A percentile compares a stretch with the other conserved stretches of the same genome.
These are phyloP conservation scores for Aspergillus persii DNA, from an alignment of 2,329 filamentous ascomycete genomes.

Conservation along the genomic window DNA sequence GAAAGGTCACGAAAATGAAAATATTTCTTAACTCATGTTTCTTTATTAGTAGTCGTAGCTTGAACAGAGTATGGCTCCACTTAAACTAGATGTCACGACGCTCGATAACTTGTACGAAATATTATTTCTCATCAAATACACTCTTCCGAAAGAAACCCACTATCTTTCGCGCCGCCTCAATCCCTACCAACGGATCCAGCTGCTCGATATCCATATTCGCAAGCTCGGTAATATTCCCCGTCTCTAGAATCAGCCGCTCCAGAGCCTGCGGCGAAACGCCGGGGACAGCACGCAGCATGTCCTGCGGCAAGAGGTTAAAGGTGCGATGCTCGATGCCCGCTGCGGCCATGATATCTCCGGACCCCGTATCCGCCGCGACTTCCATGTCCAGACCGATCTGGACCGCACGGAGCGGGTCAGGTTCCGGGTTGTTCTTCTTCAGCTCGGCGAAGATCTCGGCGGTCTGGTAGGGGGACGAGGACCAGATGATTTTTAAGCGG, in stretches of 20 bases:
- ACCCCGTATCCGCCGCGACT: conserved; percentile 22
- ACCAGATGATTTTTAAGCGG: conserved; percentile 88
- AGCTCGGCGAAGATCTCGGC: conserved; percentile 94
- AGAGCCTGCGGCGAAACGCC: conserved; percentile 80
- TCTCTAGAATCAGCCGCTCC: conserved; percentile 67
- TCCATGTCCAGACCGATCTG: conserved; percentile 71
- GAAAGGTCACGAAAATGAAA: conserved; percentile 33
- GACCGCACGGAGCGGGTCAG: conserved; percentile 84
- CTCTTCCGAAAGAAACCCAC: conserved; percentile 73
- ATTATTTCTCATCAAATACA: conserved; percentile 48
- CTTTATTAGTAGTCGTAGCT: neutral
- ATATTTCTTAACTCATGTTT: conserved; percentile 11
- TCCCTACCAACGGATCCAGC: conserved; percentile 72
- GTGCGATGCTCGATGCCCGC: conserved; percentile 56
- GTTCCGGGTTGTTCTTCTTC: conserved; percentile 85
- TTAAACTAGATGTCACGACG: too few relatives aligned
- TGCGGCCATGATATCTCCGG: conserved; percentile 57
- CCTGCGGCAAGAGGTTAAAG: conserved; percentile 82
- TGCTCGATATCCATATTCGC: conserved; percentile 80
- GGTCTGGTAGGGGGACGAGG: conserved; percentile 87
- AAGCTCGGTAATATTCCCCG: conserved; percentile 74
- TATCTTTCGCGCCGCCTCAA: conserved; percentile 72
- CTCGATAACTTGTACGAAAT: neutral
- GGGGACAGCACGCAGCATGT: conserved; percentile 83
- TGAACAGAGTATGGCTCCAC: too few relatives aligned